Base-by-base conservation (phyloP, 257 asterid genomes). In the Euphrasia confusa region DNA sequence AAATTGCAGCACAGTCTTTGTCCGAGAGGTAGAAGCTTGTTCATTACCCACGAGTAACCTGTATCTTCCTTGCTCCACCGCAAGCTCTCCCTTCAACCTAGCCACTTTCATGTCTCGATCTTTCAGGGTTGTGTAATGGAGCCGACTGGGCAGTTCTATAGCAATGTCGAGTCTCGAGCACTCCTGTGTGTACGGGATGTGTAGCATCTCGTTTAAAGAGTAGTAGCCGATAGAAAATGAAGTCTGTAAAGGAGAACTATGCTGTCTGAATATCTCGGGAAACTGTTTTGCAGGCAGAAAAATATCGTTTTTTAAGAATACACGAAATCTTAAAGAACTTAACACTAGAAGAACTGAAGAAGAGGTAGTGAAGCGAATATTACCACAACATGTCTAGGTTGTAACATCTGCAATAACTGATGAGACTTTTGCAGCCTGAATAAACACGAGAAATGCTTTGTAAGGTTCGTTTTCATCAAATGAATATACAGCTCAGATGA, bases 311-410 rank as follows among this genome's bases (percentile, higher is more conserved):
- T 1, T 66, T 4, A 39, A 32, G 54, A n/a, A 17, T 7, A 59
- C 11, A 39, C 21, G 21, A 71, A 57, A 67, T 1, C 14, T 32
- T 47, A 21, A 2, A 33, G 9, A 6, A 56, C 7, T 18, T 27
- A 26, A 18, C 26, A 42, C 39, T 60, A 60, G 37, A 62, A 28
- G 60, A 58, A 21, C 50, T 55, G 37, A 62, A 28, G 60, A 58
- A 21, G 57, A 58, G 13, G 61, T 33, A 15, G 12, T 3, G 63
- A 54, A 48, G 1, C 3, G 7, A 4, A 12, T 24, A n/a, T 63
- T 86, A 85, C 98, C 94, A 85, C 60, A 67, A 88, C 84, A 68
- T 79, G 83, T 73, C 62, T 78, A 60, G 98, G 96, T 72, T 80
- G 88, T 66, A 91, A 65, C 49, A 75, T 62, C 80, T 82, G 80